Conservation (phyloP, 352 stramenopile genomes). For the Pythium rhizo-oryzae region DNA sequence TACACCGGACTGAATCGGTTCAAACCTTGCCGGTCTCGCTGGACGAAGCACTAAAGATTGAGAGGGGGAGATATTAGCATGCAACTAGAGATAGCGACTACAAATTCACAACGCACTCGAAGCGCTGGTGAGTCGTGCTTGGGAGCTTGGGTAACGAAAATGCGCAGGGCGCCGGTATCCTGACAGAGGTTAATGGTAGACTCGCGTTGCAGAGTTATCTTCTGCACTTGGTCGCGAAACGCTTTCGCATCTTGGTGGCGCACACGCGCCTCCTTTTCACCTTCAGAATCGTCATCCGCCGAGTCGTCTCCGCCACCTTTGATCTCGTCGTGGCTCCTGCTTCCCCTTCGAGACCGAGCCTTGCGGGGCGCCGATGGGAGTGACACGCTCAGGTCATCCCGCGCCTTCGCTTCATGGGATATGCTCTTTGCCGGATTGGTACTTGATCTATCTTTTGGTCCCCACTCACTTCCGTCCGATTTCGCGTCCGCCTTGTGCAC, state of each 20-base stretch:
- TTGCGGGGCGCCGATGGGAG: conserved; percentile 5
- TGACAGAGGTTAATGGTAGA: conserved; percentile 1
- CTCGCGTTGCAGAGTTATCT: neutral
- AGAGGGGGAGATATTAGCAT: no score
- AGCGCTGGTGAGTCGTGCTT: conserved; percentile 28
- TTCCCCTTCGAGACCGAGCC: conserved; percentile 11
- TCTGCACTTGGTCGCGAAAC: neutral
- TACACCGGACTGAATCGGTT: conserved; percentile 60
- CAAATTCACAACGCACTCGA: conserved; percentile 27
- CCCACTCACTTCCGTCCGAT: neutral
- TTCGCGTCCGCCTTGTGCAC: conserved; percentile 3
- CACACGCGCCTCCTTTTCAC: conserved; percentile 25
- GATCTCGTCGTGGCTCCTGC: conserved; percentile 13
- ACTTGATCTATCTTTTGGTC: neutral
- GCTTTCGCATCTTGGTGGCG: neutral
- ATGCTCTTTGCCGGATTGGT: neutral
- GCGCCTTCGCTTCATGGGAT: neutral
- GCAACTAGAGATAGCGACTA: no score
- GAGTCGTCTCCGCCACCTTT: conserved; percentile 14
- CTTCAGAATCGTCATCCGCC: conserved; percentile 18
- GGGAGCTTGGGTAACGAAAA: conserved; percentile 45
- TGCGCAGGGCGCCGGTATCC: conserved; percentile 37
- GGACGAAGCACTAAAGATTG: conserved; percentile 46
- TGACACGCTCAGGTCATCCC: neutral
- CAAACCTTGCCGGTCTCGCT: conserved; percentile 52